Base-by-base conservation (phyloP, 2,329 filamentous ascomycete genomes). In the Aulographum hederae region DNA sequence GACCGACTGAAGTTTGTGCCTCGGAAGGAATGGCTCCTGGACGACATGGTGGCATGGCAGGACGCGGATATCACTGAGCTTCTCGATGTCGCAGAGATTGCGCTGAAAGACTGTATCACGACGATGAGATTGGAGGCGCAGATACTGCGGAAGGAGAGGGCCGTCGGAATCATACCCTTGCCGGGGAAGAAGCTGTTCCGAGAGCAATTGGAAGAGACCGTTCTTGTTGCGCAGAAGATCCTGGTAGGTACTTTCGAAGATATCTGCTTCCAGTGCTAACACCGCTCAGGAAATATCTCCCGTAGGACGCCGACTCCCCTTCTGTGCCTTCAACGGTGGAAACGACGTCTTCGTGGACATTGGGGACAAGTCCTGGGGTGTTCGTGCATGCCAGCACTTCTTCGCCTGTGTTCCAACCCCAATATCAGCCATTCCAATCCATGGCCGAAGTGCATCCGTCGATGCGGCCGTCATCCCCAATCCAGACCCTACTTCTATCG, bases 321-420 rank as follows among this genome's bases (percentile, higher is more conserved):
- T 95, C 48, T 98, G 89, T 50, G 89, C 89, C 15, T 98, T 98
- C 62, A 98, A 98, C 52, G 89, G 65, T 33, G 89, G 89, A 8
- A 86, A 89, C 38, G 89, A 98, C 51, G 84, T 95, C 26, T 98
- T 98, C 54, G 85, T 98, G 33, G 89, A 98, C 51, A 94, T 98
- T 46, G 89, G 89, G 34, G 89, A 98, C 58, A 98, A 98, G 58
- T 84, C 77, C 32, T 92, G 85, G 78, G 89, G 89, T 40, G 89
- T 98, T 3, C 67, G 79, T 20, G 82, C 85, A 3, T 94, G 85
- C 50, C 89, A 98, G 58, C 69, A 75, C 35, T 93, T 82, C 61
- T 93, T 94, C 50, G 78, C 78, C 3, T n/a, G n/a, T n/a, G n/a
- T n/a, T n/a, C n/a, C n/a, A n/a, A n/a, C n/a, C n/a, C n/a, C n/a